phyloP scores from a whole-genome alignment of 2,329 filamentous ascomycete species.

The Curvularia hawaiiensis region DNA sequence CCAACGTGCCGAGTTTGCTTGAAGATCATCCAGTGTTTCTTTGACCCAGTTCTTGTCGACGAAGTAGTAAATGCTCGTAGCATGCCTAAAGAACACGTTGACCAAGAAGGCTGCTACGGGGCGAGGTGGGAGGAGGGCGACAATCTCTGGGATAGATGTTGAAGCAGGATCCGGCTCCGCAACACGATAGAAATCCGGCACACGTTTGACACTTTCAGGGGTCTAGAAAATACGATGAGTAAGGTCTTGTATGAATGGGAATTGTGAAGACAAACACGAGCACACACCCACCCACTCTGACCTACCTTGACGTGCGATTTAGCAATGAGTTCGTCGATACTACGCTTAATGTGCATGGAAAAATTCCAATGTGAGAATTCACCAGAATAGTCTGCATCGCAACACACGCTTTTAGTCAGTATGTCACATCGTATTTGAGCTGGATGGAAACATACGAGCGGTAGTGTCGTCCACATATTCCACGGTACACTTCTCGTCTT shows the following conservation, averaged over 20 bases:
- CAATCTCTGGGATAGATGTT: slow-evolving; percentile 14
- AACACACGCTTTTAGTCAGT: slow-evolving; percentile 4
- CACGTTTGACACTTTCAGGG: slow-evolving; percentile 3
- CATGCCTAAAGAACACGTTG: slow-evolving; percentile 52
- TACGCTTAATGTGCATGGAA: slow-evolving; percentile 21
- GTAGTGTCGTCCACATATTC: slow-evolving; percentile 16
- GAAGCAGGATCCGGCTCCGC: slow-evolving; percentile 15
- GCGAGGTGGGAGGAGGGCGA: slow-evolving; percentile 15
- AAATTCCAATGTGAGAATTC: slow-evolving; percentile 27
- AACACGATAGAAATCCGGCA: slow-evolving; percentile 18
- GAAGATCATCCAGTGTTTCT: slow-evolving; percentile 45
- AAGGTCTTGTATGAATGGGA: neutral
- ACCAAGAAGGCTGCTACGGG: slow-evolving; percentile 47
- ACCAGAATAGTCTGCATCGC: slow-evolving; percentile 19
- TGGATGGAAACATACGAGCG: slow-evolving; percentile 9
- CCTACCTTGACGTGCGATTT: slow-evolving; percentile 13
- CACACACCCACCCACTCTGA: neutral
- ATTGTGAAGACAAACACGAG: neutral
- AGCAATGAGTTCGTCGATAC: slow-evolving; percentile 18
- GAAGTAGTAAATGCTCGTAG: slow-evolving; percentile 52
- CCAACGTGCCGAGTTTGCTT: slow-evolving; percentile 2
- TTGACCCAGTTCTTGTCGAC: slow-evolving; percentile 50
- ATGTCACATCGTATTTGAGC: neutral
- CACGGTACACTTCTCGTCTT: slow-evolving; percentile 15
- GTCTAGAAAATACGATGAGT: slow-evolving; percentile 5